Evolutionary conservation across 768 basidiomycete species (phyloP).

Genomic region (Chalciporus chontae): DNA sequence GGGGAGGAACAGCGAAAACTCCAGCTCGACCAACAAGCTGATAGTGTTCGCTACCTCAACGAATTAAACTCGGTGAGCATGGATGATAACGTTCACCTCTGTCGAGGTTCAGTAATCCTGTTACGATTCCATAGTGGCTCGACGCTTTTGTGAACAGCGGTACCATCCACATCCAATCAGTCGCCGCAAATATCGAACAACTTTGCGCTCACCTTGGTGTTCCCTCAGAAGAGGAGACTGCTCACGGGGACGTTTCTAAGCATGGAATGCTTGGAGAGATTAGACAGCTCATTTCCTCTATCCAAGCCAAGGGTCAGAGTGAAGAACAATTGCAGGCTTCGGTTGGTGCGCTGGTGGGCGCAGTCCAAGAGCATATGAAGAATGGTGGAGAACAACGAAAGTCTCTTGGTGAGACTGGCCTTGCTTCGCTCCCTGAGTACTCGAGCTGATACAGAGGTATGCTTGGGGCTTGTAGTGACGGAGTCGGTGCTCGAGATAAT

Average conservation of each 20-base stretch:
- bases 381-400: constrained; percentile 39
- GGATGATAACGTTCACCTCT: background rate
- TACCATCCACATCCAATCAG: constrained; percentile 64
- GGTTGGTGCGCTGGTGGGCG: constrained; percentile 36
- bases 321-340: constrained; percentile 31
- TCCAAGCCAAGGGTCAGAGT: constrained; percentile 30
- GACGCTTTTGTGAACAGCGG: constrained; percentile 78
- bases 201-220: constrained; percentile 54
- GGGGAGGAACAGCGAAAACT: constrained; percentile 46
- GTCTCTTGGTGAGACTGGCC: constrained; percentile 31
- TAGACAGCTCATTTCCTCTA: constrained; percentile 31
- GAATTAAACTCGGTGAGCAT: constrained; percentile 64
- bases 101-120: background rate
- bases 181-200: constrained; percentile 57
- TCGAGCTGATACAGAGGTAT: constrained; percentile 7
- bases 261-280: constrained; percentile 35
- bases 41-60: constrained; percentile 74
- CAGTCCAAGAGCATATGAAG: constrained; percentile 40
- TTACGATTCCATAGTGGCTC: constrained; percentile 55
- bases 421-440: constrained; percentile 9
- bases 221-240: constrained; percentile 17
- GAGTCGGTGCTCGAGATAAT: constrained; percentile 60
- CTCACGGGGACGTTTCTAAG: constrained; percentile 7
- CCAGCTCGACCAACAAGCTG: constrained; percentile 63
- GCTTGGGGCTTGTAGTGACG: constrained; percentile 38